Evolutionary conservation across 495 filamentous ascomycete genomes (phyloP).

Genomic region (Xylaria intraflava): DNA sequence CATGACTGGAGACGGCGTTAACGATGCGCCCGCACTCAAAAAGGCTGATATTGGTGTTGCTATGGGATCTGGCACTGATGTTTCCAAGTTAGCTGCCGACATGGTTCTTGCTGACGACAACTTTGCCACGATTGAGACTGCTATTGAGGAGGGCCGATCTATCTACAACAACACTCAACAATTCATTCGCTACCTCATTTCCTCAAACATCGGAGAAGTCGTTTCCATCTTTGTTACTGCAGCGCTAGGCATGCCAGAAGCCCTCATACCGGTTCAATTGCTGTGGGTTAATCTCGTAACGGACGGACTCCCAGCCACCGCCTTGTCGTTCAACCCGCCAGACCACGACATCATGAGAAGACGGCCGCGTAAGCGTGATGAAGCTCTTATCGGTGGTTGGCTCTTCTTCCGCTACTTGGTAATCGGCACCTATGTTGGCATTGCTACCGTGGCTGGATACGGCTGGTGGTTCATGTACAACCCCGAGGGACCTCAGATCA

Average conservation of each 20-base stretch:
- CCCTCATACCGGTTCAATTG: constrained; percentile 93
- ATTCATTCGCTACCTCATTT: constrained; percentile 98
- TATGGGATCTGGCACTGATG: constrained; percentile 98
- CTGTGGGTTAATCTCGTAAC: constrained; percentile 99
- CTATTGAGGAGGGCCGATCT: constrained; percentile 93
- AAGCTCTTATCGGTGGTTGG: constrained; percentile 88
- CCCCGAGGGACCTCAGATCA: constrained; percentile 83
- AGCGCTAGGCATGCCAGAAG: constrained; percentile 95
- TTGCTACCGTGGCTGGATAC: constrained; percentile 93
- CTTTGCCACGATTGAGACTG: constrained; percentile 94
- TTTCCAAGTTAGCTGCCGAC: constrained; percentile 92
- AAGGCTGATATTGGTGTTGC: constrained; percentile 98
- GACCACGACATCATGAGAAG: constrained; percentile 97
- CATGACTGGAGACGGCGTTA: constrained; percentile 99
- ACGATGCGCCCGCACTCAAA: constrained; percentile 97
- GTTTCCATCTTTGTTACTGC: constrained; percentile 99
- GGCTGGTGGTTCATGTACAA: constrained; percentile 99
- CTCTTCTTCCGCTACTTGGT: constrained; percentile 97
- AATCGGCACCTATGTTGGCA: constrained; percentile 90
- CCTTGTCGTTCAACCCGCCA: constrained; percentile 93
- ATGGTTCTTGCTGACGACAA: constrained; percentile 99
- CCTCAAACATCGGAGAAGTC: constrained; percentile 98
- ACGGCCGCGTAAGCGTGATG: constrained; percentile 82
- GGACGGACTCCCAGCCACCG: constrained; percentile 93
- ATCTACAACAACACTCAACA: constrained; percentile 99